These are phyloP conservation scores for Emmonsiellopsis sp. DNA, from an alignment of 2,329 filamentous ascomycete genomes.

Conservation along the genomic window DNA sequence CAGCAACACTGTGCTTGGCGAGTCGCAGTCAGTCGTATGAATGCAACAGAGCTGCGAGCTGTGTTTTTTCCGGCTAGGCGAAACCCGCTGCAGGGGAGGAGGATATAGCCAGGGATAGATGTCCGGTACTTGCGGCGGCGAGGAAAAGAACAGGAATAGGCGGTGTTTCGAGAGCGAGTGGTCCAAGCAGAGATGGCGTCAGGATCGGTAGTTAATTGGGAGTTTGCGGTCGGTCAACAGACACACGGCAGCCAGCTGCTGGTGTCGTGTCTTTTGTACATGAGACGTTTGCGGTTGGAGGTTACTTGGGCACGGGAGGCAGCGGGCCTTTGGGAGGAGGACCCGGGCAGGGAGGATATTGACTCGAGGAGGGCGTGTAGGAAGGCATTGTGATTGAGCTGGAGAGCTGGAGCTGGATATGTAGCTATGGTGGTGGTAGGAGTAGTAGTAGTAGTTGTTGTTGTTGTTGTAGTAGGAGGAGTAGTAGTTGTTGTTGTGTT, in stretches of 20 bases:
- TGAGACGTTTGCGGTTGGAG: not conserved
- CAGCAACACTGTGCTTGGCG: too few species aligned
- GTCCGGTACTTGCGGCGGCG: not conserved
- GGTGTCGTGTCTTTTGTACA: not conserved
- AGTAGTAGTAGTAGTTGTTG: too few species aligned
- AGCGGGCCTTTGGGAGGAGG: constrained; percentile 16
- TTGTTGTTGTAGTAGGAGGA: too few species aligned
- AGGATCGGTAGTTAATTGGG: not conserved
- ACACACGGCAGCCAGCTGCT: constrained; percentile 10
- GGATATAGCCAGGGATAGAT: not conserved
- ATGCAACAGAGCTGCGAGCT: too few species aligned
- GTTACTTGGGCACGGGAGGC: constrained; percentile 15
- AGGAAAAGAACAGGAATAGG: constrained; percentile 1
- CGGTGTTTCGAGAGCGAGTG: too few species aligned
- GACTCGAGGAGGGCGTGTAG: constrained; percentile 9
- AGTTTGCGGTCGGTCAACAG: not conserved
- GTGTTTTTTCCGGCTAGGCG: too few species aligned
- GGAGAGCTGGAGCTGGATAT: not conserved
- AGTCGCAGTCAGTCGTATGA: too few species aligned
- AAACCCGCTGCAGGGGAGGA: not conserved
- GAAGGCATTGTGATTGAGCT: constrained; percentile 12
- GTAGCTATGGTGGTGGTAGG: too few species aligned
- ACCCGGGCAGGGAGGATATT: constrained; percentile 16
- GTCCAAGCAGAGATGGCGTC: not conserved
- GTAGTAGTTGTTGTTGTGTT: too few species aligned